phyloP scores from a whole-genome alignment of 1,139 yeast species.

The Taphrina flavorubra region DNA sequence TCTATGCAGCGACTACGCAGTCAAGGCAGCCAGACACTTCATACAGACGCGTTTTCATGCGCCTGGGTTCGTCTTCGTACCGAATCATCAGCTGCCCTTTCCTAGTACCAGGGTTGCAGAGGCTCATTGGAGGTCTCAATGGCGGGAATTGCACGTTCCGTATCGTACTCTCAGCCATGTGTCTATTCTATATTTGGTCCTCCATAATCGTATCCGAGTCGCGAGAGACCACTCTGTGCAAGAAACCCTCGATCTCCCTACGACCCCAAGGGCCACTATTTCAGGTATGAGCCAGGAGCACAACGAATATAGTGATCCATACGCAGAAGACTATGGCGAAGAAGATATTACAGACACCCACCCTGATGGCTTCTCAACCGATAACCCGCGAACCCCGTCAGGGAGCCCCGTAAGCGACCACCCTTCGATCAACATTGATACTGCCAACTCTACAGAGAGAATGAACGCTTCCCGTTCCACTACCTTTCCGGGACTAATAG shows the following conservation, averaged over 20 bases:
- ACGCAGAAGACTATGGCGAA: neutral
- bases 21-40: neutral
- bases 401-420: no score
- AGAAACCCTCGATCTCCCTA: neutral
- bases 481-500: no score
- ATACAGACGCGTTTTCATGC: neutral
- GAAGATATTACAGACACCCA: neutral
- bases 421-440: no score
- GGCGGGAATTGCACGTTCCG: neutral
- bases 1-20: neutral
- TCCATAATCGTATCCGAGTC: conserved; percentile 1
- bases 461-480: no score
- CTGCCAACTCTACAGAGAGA: no score
- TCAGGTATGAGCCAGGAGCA: no score
- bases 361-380: no score
- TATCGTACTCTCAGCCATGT: neutral
- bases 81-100: neutral
- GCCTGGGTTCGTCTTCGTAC: neutral
- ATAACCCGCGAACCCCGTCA: no score
- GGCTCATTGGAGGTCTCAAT: neutral
- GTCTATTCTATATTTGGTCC: neutral
- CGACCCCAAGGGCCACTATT: no score
- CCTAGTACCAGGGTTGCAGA: neutral
- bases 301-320: neutral
- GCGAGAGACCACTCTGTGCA: conserved; percentile 2